phyloP scores from a whole-genome alignment of 352 stramenopile species.

The Pythium utonaiense region DNA sequence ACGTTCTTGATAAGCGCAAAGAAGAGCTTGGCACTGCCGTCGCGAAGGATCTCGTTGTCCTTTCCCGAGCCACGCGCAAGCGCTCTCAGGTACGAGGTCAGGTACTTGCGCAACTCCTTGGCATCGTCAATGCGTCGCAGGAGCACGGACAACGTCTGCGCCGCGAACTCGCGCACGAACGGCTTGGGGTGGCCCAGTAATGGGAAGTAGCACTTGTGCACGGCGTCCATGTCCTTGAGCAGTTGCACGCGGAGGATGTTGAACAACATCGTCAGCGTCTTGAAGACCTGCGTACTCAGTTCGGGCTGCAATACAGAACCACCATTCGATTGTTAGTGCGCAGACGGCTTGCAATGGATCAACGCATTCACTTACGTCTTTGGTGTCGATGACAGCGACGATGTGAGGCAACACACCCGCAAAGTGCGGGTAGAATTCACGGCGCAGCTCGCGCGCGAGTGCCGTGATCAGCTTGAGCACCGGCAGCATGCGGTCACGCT shows the following conservation, averaged over 20 bases:
- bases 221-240: constrained; percentile 84
- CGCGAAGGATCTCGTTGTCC: constrained; percentile 63
- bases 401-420: constrained; percentile 51
- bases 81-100: constrained; percentile 72
- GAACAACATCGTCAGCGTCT: constrained; percentile 89
- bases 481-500: constrained; percentile 64
- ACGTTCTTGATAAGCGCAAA: constrained; percentile 84
- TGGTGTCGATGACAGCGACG: constrained; percentile 79
- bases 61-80: constrained; percentile 58
- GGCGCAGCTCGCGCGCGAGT: constrained; percentile 75
- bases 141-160: constrained; percentile 82
- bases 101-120: constrained; percentile 80
- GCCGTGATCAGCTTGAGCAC: constrained; percentile 82
- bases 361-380: constrained; percentile 49
- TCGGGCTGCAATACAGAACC: constrained; percentile 53
- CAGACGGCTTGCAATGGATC: not conserved
- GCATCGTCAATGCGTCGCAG: constrained; percentile 70
- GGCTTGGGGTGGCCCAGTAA: constrained; percentile 79
- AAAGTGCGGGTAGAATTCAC: constrained; percentile 88
- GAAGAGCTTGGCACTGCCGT: constrained; percentile 85
- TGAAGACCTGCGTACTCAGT: constrained; percentile 88
- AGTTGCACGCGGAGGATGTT: constrained; percentile 81
- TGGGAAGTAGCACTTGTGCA: constrained; percentile 89
- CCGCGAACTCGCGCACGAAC: constrained; percentile 89
- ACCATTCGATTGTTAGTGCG: not conserved